Conservation (phyloP, 2,329 filamentous ascomycete species). For the Diplodia corticola region DNA sequence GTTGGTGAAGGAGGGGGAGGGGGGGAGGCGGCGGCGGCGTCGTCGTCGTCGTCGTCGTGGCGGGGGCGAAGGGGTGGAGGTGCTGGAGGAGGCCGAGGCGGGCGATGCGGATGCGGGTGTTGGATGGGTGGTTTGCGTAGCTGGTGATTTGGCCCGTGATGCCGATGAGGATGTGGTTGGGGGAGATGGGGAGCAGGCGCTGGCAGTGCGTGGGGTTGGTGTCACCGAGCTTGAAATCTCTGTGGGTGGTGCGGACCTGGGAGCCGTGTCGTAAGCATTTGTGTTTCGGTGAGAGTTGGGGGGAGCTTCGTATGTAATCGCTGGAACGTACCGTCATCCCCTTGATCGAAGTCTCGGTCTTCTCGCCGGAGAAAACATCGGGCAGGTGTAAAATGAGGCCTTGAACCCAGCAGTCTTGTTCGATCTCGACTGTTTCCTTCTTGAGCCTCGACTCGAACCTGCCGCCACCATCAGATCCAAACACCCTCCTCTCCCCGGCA, state of each 20-base stretch:
- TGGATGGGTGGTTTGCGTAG: not conserved
- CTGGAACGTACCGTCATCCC: constrained; percentile 4
- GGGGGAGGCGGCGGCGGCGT: not conserved
- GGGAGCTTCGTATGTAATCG: no score
- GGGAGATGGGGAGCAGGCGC: not conserved
- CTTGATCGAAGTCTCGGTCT: constrained; percentile 5
- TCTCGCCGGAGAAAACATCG: not conserved
- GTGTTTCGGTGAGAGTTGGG: not conserved
- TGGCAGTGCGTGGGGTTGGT: not conserved
- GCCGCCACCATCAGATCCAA: constrained; percentile 2
- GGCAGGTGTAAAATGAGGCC: constrained; percentile 23
- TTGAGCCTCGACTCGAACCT: not conserved
- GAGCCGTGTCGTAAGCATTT: not conserved
- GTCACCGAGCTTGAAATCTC: not conserved
- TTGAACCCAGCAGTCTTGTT: constrained; percentile 23
- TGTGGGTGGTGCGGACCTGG: not conserved
- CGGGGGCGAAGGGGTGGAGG: no score
- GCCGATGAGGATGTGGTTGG: not conserved
- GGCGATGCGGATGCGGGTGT: not conserved
- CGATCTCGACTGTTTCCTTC: not conserved
- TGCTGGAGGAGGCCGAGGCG: constrained; percentile 19
- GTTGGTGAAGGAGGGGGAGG: not conserved
- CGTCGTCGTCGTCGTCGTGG: not conserved
- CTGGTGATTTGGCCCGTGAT: not conserved
- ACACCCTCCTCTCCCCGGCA: not conserved